phyloP scores from a whole-genome alignment of 2,329 filamentous ascomycete species.

The Colletotrichum kahawae region DNA sequence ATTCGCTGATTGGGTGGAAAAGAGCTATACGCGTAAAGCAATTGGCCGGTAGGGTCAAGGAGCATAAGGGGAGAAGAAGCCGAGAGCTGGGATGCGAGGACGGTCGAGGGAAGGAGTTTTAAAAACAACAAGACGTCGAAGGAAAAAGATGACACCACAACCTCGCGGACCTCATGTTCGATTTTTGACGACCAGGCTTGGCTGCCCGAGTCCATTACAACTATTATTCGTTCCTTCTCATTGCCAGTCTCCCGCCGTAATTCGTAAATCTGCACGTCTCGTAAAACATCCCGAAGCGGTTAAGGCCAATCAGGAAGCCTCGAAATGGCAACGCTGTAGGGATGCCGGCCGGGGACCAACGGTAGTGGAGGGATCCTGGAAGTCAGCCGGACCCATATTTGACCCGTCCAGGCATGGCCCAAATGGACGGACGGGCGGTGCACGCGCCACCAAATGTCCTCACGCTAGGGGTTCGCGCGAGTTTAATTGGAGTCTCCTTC shows the following conservation, averaged over 20 bases:
- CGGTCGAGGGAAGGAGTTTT: not conserved
- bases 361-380: not conserved
- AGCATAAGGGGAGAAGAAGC: not conserved
- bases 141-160: not conserved
- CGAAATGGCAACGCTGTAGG: not conserved
- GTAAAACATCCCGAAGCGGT: not conserved
- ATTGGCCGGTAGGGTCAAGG: not conserved
- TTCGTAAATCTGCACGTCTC: not conserved
- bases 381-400: slow-evolving; percentile 8
- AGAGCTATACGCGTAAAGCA: not conserved
- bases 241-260: not conserved
- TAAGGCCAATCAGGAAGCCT: not conserved
- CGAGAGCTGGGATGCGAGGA: not conserved
- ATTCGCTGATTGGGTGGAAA: not conserved
- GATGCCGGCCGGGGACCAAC: not conserved
- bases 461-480: not conserved
- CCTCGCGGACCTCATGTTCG: not conserved
- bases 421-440: not conserved
- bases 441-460: not conserved
- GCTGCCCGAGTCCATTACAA: not conserved
- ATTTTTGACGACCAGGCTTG: not conserved
- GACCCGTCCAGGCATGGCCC: not conserved
- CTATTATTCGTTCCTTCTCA: not conserved
- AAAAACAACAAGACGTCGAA: not conserved
- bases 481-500: not conserved